phyloP scores from a whole-genome alignment of 1,284 basidiomycete species.

The Laetiporus sulphureus region DNA sequence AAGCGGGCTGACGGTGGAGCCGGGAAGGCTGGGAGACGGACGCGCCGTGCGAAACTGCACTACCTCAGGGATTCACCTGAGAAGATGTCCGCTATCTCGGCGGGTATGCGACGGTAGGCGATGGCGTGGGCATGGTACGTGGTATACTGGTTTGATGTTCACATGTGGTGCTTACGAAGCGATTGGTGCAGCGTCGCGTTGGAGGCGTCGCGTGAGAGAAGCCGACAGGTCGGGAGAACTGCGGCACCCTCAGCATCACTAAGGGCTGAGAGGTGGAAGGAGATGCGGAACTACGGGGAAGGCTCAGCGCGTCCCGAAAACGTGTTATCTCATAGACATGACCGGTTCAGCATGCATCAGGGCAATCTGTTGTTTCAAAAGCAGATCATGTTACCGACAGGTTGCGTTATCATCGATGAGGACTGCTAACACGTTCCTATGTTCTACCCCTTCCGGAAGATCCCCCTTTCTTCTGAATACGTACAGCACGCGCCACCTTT shows the following conservation, averaged over 20 bases:
- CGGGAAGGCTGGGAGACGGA: conserved; percentile 44
- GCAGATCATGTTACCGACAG: background rate
- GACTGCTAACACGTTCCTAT: background rate
- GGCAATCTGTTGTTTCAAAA: conserved; percentile 2
- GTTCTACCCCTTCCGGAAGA: conserved; percentile 4
- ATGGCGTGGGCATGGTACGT: conserved; percentile 3
- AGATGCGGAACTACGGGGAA: background rate
- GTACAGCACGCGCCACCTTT: too few species aligned
- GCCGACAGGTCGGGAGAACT: conserved; percentile 5
- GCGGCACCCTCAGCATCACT: conserved; percentile 2
- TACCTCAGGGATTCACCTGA: conserved; percentile 73
- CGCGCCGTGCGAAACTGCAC: conserved; percentile 71
- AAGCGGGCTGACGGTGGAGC: conserved; percentile 42
- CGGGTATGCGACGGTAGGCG: conserved; percentile 33
- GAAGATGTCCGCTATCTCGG: conserved; percentile 75
- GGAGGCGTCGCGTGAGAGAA: conserved; percentile 4
- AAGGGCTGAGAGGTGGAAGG: background rate
- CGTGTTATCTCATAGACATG: conserved; percentile 4
- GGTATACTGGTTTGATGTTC: background rate
- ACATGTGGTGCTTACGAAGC: conserved; percentile 1
- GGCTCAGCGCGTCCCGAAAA: background rate
- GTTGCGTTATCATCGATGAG: conserved; percentile 6
- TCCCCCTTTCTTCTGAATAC: background rate
- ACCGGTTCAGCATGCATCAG: background rate
- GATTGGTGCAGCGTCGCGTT: conserved; percentile 1